Conservation (phyloP, 2,329 filamentous ascomycete genomes). For the Sclerotinia glacialis region DNA sequence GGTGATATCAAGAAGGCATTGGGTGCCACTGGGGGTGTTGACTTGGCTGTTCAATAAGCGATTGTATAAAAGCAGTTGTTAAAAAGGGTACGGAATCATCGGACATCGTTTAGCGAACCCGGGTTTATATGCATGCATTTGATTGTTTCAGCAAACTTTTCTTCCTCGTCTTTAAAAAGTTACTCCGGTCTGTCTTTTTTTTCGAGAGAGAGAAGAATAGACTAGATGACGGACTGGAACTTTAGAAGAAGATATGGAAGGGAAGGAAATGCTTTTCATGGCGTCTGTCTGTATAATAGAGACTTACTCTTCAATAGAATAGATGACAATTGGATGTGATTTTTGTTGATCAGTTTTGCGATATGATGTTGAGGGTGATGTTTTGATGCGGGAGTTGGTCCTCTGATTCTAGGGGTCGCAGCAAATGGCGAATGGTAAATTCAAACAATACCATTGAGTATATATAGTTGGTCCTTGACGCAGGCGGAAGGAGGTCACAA, state of each 20-base stretch:
- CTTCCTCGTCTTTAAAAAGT: background rate
- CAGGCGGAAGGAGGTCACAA: no score
- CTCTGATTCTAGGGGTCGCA: no score
- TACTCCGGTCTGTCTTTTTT: conserved; percentile 4
- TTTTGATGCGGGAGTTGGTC: background rate
- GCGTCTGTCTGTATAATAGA: conserved; percentile 18
- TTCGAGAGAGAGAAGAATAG: conserved; percentile 17
- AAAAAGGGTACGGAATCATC: conserved; percentile 16
- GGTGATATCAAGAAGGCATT: conserved; percentile 69
- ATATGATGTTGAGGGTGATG: background rate
- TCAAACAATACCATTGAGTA: no score
- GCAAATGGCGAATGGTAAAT: no score
- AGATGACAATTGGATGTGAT: conserved; percentile 18
- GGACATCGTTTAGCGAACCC: conserved; percentile 12
- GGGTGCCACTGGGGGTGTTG: conserved; percentile 72
- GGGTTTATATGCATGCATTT: conserved; percentile 12
- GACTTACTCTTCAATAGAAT: conserved; percentile 16
- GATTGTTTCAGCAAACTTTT: conserved; percentile 5
- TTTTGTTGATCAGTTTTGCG: background rate
- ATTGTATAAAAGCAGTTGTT: conserved; percentile 32
- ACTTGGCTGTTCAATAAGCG: conserved; percentile 50
- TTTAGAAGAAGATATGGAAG: background rate
- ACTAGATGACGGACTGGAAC: conserved; percentile 7
- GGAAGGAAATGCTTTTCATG: conserved; percentile 1
- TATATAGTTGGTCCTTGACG: no score